Evolutionary conservation across 768 basidiomycete species (phyloP).

Genomic region (Tricholomella constricta): DNA sequence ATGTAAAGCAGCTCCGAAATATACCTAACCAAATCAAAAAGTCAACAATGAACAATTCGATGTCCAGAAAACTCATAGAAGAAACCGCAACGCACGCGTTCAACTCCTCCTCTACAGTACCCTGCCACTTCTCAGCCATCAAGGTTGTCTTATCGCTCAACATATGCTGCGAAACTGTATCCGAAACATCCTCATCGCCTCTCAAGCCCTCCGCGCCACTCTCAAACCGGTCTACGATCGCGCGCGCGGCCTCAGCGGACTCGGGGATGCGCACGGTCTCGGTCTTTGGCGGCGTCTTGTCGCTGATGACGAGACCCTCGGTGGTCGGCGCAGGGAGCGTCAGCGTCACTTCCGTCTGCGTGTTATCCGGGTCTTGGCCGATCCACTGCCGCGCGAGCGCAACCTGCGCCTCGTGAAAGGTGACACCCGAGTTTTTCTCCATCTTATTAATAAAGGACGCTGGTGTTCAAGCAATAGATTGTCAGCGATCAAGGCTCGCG

Average conservation of each 20-base stretch:
- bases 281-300: constrained; percentile 53
- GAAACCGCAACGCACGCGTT: constrained; percentile 61
- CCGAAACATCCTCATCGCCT: constrained; percentile 64
- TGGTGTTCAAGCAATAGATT: not conserved
- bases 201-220: constrained; percentile 54
- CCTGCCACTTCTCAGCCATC: constrained; percentile 82
- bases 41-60: too few relatives aligned
- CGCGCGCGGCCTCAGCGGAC: constrained; percentile 56
- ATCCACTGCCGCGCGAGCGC: constrained; percentile 84
- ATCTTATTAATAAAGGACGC: constrained; percentile 60
- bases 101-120: constrained; percentile 80
- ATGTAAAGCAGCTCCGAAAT: constrained; percentile 83
- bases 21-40: constrained; percentile 48
- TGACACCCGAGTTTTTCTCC: constrained; percentile 74
- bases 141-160: constrained; percentile 62
- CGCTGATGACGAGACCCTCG: constrained; percentile 50
- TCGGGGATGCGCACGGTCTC: constrained; percentile 72
- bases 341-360: constrained; percentile 57
- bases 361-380: constrained; percentile 43
- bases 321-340: constrained; percentile 52
- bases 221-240: constrained; percentile 55
- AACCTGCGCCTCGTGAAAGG: constrained; percentile 84
- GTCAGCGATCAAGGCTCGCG: not conserved
- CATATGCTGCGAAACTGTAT: constrained; percentile 83
- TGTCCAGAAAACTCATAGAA: constrained; percentile 8